Evolutionary conservation across 805 yeast genomes (phyloP), one percentile per base, ranked within the genome.

Genomic region (Suhomyces canberraensis): DNA sequence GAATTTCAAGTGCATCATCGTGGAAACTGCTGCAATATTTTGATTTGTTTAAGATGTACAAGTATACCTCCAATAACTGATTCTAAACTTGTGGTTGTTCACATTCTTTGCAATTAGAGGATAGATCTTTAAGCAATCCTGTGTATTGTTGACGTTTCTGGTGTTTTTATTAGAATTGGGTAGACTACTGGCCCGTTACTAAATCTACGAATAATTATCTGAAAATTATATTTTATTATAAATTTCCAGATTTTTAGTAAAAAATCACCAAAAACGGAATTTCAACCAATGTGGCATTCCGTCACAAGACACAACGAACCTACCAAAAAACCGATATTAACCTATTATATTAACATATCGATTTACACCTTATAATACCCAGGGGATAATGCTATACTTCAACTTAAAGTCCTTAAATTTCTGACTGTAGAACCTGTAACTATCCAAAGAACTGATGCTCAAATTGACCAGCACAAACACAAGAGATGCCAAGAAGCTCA

Each of bases 401-500:
- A 51, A 46, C 11, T 35, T 42, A 40, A 56, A 65, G 26, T 40
- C 51, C 16, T 54, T 60, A 30, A 55, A 58, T 41, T 58, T 58
- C 14, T 31, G 21, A 22, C 49, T 45, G 54, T 83, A 81, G 53
- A 59, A 81, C 8, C 55, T 50, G 42, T 59, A 66, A 1, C 79
- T 69, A 46, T 79, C 81, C 5, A 66, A 40, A 1, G 87, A 75
- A 14, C 85, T 76, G 2, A 75, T 64, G 0, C 74, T 50, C n/a
- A 83, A 59, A 51, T 79, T 82, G 8, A 64, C 54, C 5, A 54
- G 35, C 8, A 73, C 79, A 61, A 47, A 59, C 1, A 38, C 39
- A 47, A 36, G 63, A 37, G 50, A 58, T 20, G 46, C 48, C 3
- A 51, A 14, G 35, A 51, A 54, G 30, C 56, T 53, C 9, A 45